Evolutionary conservation across 2,329 filamentous ascomycete genomes (phyloP), one percentile per base, ranked within the genome.

Genomic region (Fusarium buharicum): DNA sequence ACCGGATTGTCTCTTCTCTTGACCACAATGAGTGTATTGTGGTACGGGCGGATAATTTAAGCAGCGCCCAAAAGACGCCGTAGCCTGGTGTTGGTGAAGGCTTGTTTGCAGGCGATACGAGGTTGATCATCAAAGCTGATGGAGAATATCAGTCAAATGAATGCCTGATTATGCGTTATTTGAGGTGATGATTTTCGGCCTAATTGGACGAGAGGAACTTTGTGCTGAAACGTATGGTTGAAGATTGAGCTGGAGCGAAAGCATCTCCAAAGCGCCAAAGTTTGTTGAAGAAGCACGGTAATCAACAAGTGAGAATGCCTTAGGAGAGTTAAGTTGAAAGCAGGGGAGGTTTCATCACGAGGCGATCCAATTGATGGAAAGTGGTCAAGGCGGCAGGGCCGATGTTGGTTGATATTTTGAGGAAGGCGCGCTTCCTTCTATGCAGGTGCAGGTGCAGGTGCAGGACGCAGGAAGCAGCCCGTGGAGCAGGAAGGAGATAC

Each of bases 11-110:
- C 27, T 28, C 12, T 41, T 20, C 20, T 33, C 22, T 33, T 40
- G 50, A 11, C 22, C 39, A 41, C 24, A 20, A 27, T 36, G 33
- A 14, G 10, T 18, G 27, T 31, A 36, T 50, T 27, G 41, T 55
- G 34, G 28, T 47, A 48, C 40, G 28, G 33, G 9, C 27, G 43
- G 55, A 50, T 57, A 50, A 43, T 57, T 56, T 38, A 48, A 52
- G 31, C 38, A 36, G 34, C 31, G 20, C 17, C 20, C 28, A 14
- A 18, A 20, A 33, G 53, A 45, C 45, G 41, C 39, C 8, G 27
- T 13, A 11, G 27, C 39, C 50, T 39, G 24, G 30, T 22, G 24
- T 31, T 30, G 24, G 39, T 41, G 9, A 55, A 38, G 36, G 27
- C 11, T 16, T 38, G 24, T 39, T 47, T n/a, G 50, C 28, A 33